These are phyloP conservation scores for Fusarium annulatum DNA, from an alignment of 2,329 filamentous ascomycete species.

Conservation along the genomic window DNA sequence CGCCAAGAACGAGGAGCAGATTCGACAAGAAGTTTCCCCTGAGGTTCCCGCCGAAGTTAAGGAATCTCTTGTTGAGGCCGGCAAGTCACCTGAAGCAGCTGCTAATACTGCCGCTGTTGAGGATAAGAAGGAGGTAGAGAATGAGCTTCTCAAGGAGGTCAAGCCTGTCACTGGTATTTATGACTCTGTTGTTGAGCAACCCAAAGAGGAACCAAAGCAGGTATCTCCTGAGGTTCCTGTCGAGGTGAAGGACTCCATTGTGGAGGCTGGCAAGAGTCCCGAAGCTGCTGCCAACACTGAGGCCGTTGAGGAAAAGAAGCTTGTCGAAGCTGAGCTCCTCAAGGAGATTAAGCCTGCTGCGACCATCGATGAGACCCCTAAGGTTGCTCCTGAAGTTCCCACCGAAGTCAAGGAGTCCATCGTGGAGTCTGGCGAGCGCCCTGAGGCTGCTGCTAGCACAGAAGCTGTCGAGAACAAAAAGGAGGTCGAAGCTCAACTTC, in stretches of 20 bases:
- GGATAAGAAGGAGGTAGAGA: constrained; percentile 80
- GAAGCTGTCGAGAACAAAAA: constrained; percentile 80
- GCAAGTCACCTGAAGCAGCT: constrained; percentile 76
- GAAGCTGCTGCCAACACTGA: constrained; percentile 74
- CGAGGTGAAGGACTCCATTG: constrained; percentile 77
- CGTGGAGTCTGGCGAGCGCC: constrained; percentile 66
- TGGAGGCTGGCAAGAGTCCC: constrained; percentile 69
- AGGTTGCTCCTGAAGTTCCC: constrained; percentile 63
- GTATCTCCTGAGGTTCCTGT: constrained; percentile 53
- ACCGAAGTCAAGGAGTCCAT: constrained; percentile 68
- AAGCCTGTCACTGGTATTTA: constrained; percentile 49
- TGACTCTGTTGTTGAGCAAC: constrained; percentile 34
- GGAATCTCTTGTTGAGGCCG: constrained; percentile 67
- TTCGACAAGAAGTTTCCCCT: constrained; percentile 58
- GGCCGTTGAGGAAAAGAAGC: constrained; percentile 77
- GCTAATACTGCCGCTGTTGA: constrained; percentile 74
- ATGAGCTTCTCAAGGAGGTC: constrained; percentile 76
- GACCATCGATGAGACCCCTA: constrained; percentile 52
- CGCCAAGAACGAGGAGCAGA: constrained; percentile 55
- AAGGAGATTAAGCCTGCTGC: constrained; percentile 65
- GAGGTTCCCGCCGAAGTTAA: constrained; percentile 67
- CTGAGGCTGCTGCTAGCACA: constrained; percentile 77
- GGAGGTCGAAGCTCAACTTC: constrained; percentile 77
- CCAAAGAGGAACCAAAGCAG: constrained; percentile 44
- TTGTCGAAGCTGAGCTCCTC: constrained; percentile 76